Conservation (phyloP, 805 yeast species). For the Lipomyces starkeyi region DNA sequence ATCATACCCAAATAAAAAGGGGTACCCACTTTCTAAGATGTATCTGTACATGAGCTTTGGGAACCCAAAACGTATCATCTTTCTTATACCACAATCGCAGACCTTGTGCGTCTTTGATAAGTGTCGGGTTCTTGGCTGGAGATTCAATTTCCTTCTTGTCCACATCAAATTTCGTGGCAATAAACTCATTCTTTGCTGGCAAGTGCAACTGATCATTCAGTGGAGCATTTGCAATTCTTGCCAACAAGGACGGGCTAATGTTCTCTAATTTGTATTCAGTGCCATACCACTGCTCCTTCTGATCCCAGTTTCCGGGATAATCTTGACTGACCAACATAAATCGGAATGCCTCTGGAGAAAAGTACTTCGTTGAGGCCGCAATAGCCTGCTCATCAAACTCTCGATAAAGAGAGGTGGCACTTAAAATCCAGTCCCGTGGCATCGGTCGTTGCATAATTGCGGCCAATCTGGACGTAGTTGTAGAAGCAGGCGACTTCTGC, state of each 20-base stretch:
- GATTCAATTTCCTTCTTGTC: constrained; percentile 48
- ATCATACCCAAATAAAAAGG: constrained; percentile 35
- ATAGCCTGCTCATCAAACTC: constrained; percentile 65
- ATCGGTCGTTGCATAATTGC: constrained; percentile 63
- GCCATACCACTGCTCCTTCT: constrained; percentile 86
- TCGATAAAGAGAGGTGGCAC: constrained; percentile 57
- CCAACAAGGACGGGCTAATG: constrained; percentile 51
- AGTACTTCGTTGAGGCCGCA: constrained; percentile 53
- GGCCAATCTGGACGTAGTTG: constrained; percentile 74
- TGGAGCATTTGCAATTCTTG: constrained; percentile 46
- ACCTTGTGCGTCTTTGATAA: constrained; percentile 59
- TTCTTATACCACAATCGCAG: constrained; percentile 83
- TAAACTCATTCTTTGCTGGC: constrained; percentile 78
- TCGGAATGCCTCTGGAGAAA: constrained; percentile 67
- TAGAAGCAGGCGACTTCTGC: constrained; percentile 75
- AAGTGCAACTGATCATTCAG: constrained; percentile 53
- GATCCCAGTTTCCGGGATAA: constrained; percentile 54
- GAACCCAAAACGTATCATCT: constrained; percentile 87
- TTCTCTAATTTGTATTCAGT: constrained; percentile 68
- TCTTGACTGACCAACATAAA: constrained; percentile 60
- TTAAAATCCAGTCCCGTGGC: constrained; percentile 69
- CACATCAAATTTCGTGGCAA: constrained; percentile 79
- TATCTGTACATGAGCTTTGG: constrained; percentile 76
- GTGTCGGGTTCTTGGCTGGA: constrained; percentile 62
- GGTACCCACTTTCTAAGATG: constrained; percentile 54